Base-by-base conservation (phyloP, 2,329 filamentous ascomycete species). In the Achaetomium macrosporum region DNA sequence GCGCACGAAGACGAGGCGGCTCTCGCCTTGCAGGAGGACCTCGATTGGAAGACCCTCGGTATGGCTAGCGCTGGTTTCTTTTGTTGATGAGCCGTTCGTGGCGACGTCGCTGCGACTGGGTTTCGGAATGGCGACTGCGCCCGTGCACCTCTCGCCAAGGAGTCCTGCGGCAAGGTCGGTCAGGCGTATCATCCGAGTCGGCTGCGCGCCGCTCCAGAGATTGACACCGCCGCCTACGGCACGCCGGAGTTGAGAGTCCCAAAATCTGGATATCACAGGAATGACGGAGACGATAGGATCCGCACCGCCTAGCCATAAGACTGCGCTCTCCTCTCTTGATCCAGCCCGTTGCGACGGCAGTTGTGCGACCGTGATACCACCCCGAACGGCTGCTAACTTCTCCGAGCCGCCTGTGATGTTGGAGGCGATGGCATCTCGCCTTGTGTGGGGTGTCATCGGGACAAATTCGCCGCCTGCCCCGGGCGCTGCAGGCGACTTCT, bases 391-490 rank as follows among this genome's bases (percentile, higher is more conserved):
- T 5, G 75, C 71, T 2, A 83, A 69, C 3, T 76, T 76, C 57
- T 82, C 79, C 5, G 75, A 69, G 0, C 75, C 74, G 7, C 70
- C 65, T 0, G 66, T 67, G 15, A 74, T 67, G 30, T 71, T 69
- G 1, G 73, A 72, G 11, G 72, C 69, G 4, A 78, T 69, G 5
- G 74, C 77, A 54, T 81, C 77, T 37, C 76, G 75, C 37, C 81
- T 72, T 10, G 79, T 81, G 56, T 82, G 79, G 0, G 82, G 82
- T 1, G 82, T 84, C 80, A 84, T 82, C 10, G 82, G 82, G 10
- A 79, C 78, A 57, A 84, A 83, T 35, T 81, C 81, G 15, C 72
- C 71, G 1, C 62, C 66, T 9, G 71, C 71, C 7, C 58, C 57
- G 1, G 58, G 42, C 9, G 42, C 64, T 61, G 17, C 65, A 54